Percentiles rank a stretch among this genome's conserved stretches.
Conservation (phyloP, 1,284 basidiomycete species). For the Cronartium ribicola region DNA sequence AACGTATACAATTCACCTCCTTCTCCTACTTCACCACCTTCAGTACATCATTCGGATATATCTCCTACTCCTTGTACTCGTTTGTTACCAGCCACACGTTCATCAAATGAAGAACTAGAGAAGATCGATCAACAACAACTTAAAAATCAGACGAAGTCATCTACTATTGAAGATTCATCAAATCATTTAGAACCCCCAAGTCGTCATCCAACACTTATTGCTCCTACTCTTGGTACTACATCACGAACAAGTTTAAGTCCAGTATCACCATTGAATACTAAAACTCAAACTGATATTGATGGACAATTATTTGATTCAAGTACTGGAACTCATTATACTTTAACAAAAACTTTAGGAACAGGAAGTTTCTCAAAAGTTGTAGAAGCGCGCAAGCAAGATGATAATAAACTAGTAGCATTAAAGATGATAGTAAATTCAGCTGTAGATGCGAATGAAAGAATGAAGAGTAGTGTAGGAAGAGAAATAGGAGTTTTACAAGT, state of each 20-base stretch:
- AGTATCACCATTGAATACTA: neutral
- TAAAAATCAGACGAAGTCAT: neutral
- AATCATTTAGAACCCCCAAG: neutral
- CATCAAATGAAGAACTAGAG: neutral
- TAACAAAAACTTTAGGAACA: slow-evolving; percentile 12
- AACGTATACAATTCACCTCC: slow-evolving; percentile 1
- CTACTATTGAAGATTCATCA: neutral
- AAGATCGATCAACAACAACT: neutral
- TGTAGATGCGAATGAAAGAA: slow-evolving; percentile 60
- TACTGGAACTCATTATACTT: slow-evolving; percentile 10
- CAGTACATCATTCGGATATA: neutral
- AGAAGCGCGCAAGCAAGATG: neutral
- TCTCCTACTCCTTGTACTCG: neutral
- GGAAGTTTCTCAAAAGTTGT: slow-evolving; percentile 39
- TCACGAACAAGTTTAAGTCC: neutral
- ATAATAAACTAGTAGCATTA: neutral
- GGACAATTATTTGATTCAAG: neutral
- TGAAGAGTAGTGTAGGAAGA: slow-evolving; percentile 73
- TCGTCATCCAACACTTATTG: neutral
- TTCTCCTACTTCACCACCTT: neutral
- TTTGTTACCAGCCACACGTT: neutral
- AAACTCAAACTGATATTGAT: neutral
- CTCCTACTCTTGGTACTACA: neutral
- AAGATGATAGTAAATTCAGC: slow-evolving; percentile 3
- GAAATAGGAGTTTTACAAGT: slow-evolving; percentile 81